Conservation (phyloP, 805 yeast species). For the Barnettozyma populi region DNA sequence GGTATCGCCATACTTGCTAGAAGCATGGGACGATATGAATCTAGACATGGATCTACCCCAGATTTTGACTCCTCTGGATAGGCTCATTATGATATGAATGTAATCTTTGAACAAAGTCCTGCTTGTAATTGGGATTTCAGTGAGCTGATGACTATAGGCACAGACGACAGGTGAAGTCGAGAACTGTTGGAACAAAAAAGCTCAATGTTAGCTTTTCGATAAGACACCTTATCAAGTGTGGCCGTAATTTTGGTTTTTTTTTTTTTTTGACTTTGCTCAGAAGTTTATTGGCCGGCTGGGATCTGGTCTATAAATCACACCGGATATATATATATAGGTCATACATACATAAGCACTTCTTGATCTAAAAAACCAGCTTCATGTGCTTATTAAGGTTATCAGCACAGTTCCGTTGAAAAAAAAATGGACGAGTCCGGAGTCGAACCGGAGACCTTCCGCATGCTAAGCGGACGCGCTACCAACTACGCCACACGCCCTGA, state of each 20-base stretch:
- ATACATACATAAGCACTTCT: too few species aligned
- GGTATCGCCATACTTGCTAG: background rate
- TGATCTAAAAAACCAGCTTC: too few species aligned
- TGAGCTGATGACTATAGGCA: background rate
- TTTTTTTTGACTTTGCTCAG: too few species aligned
- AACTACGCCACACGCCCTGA: constrained; percentile 99
- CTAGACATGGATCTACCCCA: constrained; percentile 2
- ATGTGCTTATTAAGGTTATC: too few species aligned
- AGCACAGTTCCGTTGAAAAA: background rate
- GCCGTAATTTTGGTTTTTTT: too few species aligned
- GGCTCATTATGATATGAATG: background rate
- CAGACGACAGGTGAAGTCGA: background rate
- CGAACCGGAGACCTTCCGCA: constrained; percentile 99
- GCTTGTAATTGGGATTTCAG: background rate
- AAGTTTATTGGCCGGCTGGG: too few species aligned
- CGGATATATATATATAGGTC: too few species aligned
- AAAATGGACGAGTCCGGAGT: constrained; percentile 90
- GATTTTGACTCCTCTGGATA: background rate
- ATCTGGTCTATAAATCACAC: too few species aligned
- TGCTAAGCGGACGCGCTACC: constrained; percentile 99
- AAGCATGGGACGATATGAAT: background rate
- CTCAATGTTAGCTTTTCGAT: background rate
- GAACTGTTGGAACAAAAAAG: background rate
- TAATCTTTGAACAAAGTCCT: background rate
- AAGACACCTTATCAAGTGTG: too few species aligned